Percentiles rank a stretch among this genome's conserved stretches.
These are phyloP conservation scores for Pleurotus citrinopileatus DNA, from an alignment of 768 basidiomycete genomes.

Conservation along the genomic window DNA sequence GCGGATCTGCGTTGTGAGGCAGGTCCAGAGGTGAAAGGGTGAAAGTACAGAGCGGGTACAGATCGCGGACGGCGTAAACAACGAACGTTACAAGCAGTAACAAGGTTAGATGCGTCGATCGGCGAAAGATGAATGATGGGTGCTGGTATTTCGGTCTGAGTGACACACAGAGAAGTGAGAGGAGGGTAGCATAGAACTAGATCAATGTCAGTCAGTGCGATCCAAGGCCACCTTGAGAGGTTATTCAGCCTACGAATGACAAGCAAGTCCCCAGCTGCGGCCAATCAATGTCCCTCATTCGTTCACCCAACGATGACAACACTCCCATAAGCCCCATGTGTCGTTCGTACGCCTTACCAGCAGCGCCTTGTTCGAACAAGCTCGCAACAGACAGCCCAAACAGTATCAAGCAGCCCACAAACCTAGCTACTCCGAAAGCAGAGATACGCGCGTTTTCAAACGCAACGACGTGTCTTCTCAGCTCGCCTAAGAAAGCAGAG, in stretches of 20 bases:
- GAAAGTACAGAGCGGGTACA: constrained; percentile 57
- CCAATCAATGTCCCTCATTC: no score
- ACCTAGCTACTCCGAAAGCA: constrained; percentile 19
- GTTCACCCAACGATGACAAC: no score
- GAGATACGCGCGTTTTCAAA: constrained; percentile 22
- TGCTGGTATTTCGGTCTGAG: constrained; percentile 16
- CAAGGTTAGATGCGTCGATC: constrained; percentile 22
- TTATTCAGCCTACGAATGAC: neutral
- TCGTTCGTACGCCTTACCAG: no score
- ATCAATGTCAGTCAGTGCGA: neutral
- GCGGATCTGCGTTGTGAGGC: no score
- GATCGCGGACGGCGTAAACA: constrained; percentile 51
- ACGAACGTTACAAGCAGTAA: constrained; percentile 29
- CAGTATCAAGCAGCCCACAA: constrained; percentile 19
- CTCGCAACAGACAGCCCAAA: constrained; percentile 20
- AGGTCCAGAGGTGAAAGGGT: constrained; percentile 31
- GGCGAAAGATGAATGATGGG: no score
- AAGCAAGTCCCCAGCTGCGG: neutral
- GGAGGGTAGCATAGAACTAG: constrained; percentile 39
- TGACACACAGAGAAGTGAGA: constrained; percentile 35
- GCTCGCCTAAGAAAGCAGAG: neutral
- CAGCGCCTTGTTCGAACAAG: no score
- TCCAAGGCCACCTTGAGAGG: neutral
- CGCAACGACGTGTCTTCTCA: constrained; percentile 10
- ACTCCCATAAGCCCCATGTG: no score